Evolutionary conservation across 768 basidiomycete species (phyloP).

Genomic region (Piloderma croceum): DNA sequence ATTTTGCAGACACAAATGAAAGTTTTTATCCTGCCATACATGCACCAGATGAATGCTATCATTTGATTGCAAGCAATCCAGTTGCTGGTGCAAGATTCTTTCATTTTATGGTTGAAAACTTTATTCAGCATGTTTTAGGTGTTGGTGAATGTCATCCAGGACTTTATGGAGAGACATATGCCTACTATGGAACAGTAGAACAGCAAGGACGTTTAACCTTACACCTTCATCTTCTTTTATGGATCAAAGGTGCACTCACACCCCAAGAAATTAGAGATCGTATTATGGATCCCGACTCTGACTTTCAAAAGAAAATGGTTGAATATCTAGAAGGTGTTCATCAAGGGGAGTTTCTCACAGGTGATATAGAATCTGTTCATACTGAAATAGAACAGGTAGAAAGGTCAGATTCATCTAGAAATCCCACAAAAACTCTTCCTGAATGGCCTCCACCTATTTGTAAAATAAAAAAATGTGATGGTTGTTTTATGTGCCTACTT

Average conservation of each 20-base stretch:
- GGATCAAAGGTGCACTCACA: conserved; percentile 23
- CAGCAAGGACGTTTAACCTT: conserved; percentile 32
- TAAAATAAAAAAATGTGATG: neutral
- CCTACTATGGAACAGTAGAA: conserved; percentile 27
- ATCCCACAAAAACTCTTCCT: conserved; percentile 23
- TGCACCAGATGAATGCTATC: conserved; percentile 5
- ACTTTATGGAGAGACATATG: conserved; percentile 23
- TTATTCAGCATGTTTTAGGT: conserved; percentile 21
- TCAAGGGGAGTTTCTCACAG: conserved; percentile 27
- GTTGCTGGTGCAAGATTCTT: conserved; percentile 27
- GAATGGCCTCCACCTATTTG: conserved; percentile 13
- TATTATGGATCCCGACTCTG: conserved; percentile 16
- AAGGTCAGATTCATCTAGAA: conserved; percentile 3
- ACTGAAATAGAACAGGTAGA: conserved; percentile 1
- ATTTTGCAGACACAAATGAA: conserved; percentile 20
- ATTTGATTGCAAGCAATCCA: conserved; percentile 19
- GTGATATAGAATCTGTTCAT: conserved; percentile 13
- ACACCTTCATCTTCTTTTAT: conserved; percentile 34
- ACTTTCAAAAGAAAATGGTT: conserved; percentile 22
- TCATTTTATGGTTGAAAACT: conserved; percentile 16
- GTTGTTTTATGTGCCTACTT: conserved; percentile 18
- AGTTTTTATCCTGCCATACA: conserved; percentile 9
- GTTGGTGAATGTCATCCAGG: conserved; percentile 12
- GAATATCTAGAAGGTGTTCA: conserved; percentile 27
- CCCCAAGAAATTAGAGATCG: conserved; percentile 30